Evolutionary conservation across 1,284 basidiomycete genomes (phyloP).

Genomic region (Xerocomus minutiporus): DNA sequence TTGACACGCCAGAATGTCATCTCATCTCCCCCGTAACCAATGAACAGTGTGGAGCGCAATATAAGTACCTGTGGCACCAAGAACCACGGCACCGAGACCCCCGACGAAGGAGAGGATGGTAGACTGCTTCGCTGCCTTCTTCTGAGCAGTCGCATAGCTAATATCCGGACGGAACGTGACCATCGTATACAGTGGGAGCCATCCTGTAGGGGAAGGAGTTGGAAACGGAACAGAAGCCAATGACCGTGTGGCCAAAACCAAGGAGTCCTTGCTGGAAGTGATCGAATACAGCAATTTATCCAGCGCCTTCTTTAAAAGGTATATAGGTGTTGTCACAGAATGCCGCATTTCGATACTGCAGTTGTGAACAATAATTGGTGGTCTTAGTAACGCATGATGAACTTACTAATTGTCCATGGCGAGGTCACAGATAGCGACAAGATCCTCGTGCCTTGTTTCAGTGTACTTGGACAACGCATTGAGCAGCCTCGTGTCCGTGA

Average conservation of each 20-base stretch:
- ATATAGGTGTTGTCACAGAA: constrained; percentile 77
- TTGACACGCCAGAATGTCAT: constrained; percentile 13
- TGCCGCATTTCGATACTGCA: constrained; percentile 91
- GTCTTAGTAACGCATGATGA: constrained; percentile 17
- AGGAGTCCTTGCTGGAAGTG: constrained; percentile 44
- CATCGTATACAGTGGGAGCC: constrained; percentile 95
- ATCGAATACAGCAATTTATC: constrained; percentile 73
- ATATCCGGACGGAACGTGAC: constrained; percentile 95
- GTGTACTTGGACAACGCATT: constrained; percentile 76
- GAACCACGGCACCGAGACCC: constrained; percentile 42
- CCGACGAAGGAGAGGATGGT: constrained; percentile 43
- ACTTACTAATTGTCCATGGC: constrained; percentile 96
- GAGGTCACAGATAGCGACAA: constrained; percentile 85
- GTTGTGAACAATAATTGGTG: constrained; percentile 20
- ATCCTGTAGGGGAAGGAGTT: constrained; percentile 57
- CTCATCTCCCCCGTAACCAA: constrained; percentile 33
- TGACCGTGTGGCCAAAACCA: constrained; percentile 38
- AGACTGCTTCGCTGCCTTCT: constrained; percentile 59
- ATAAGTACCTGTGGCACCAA: constrained; percentile 43
- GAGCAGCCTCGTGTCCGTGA: constrained; percentile 54
- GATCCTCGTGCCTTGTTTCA: constrained; percentile 76
- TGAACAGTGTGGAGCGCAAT: constrained; percentile 37
- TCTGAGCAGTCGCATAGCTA: constrained; percentile 73
- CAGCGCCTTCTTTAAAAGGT: constrained; percentile 77
- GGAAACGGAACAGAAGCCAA: constrained; percentile 53